These are phyloP conservation scores for Delphinella strobiligena DNA, from an alignment of 2,329 filamentous ascomycete genomes.

Conservation along the genomic window DNA sequence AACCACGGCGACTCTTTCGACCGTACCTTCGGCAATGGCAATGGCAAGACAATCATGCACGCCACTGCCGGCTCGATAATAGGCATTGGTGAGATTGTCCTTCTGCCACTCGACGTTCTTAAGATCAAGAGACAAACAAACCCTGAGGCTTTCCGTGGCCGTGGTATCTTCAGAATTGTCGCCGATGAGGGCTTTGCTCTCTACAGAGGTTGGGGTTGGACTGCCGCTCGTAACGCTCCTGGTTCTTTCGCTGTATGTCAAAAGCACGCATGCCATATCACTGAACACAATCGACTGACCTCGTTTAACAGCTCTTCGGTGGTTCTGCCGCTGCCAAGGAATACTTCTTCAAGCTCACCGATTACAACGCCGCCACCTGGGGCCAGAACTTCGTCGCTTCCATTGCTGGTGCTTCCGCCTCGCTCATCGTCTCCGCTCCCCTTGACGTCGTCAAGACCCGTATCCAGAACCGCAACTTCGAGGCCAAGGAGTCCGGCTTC, in stretches of 20 bases:
- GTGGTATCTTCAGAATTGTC: constrained; percentile 80
- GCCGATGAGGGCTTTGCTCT: constrained; percentile 89
- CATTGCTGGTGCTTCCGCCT: constrained; percentile 86
- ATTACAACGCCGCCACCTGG: constrained; percentile 95
- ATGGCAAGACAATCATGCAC: constrained; percentile 95
- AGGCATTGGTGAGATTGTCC: constrained; percentile 91
- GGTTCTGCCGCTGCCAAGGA: constrained; percentile 96
- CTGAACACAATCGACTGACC: constrained; percentile 1
- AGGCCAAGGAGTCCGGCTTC: constrained; percentile 91
- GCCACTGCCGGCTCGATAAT: constrained; percentile 92
- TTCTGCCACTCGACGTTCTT: constrained; percentile 88
- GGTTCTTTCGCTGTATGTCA: constrained; percentile 82
- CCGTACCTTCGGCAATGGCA: constrained; percentile 84
- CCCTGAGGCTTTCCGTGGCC: constrained; percentile 91
- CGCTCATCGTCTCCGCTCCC: constrained; percentile 89
- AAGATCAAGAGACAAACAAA: constrained; percentile 99
- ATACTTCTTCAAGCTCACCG: constrained; percentile 75
- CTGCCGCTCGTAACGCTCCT: constrained; percentile 88
- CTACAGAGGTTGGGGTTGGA: constrained; percentile 96
- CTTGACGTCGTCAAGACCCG: constrained; percentile 97
- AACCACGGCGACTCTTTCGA: constrained; percentile 81
- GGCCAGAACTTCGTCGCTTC: constrained; percentile 95
- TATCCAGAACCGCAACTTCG: constrained; percentile 97
- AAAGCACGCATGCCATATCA: too few relatives aligned
- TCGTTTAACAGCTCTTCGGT: constrained; percentile 63